Evolutionary conservation across 2,329 filamentous ascomycete genomes (phyloP).

Genomic region (Bipolaris oryzae): DNA sequence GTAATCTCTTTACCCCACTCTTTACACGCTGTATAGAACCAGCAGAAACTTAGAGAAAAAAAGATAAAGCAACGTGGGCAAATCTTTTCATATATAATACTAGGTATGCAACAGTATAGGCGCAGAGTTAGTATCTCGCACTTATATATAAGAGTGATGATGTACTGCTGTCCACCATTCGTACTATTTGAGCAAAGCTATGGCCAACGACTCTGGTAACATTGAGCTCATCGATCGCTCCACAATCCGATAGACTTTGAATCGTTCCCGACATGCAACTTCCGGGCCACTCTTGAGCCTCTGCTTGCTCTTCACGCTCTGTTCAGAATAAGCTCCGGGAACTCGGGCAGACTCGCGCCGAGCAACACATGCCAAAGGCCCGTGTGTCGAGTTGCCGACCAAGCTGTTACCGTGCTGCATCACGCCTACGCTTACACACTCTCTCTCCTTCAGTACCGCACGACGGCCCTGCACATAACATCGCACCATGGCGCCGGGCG

Average conservation of each 20-base stretch:
- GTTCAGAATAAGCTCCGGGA: not conserved
- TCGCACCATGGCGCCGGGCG: conserved; percentile 40
- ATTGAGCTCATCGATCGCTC: conserved; percentile 13
- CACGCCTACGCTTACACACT: not conserved
- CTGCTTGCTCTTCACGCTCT: not conserved
- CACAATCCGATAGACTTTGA: conserved; percentile 10
- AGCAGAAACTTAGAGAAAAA: no score
- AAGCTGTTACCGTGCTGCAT: not conserved
- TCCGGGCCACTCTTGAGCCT: not conserved
- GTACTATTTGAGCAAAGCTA: conserved; percentile 17
- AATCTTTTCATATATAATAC: no score
- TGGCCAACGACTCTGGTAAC: conserved; percentile 19
- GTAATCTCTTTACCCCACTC: no score
- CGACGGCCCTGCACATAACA: not conserved
- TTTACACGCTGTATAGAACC: no score
- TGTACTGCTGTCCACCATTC: not conserved
- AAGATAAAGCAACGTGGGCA: no score
- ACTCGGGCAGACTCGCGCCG: not conserved
- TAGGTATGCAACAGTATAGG: no score
- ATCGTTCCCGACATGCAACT: not conserved
- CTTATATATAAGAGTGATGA: no score
- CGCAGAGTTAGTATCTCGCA: no score
- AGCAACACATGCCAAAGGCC: not conserved
- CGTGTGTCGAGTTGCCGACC: not conserved
- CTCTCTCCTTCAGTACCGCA: not conserved